Conservation (phyloP, 2,329 filamentous ascomycete genomes). For the Juglanconis oblonga region DNA sequence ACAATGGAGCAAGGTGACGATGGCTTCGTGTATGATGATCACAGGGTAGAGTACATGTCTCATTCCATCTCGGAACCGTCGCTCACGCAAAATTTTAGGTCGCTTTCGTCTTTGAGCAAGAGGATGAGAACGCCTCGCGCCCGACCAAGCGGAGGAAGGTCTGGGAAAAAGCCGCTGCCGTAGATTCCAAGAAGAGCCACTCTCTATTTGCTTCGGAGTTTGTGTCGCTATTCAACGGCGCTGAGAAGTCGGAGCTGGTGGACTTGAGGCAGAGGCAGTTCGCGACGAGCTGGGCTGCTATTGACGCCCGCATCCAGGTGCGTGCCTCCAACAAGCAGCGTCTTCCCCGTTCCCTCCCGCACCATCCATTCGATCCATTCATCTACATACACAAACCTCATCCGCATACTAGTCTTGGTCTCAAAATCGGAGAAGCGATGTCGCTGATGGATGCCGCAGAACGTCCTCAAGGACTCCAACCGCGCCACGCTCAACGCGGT, state of each 20-base stretch:
- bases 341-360: background rate
- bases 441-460: conserved; percentile 30
- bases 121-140: conserved; percentile 36
- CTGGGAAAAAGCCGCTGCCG: conserved; percentile 33
- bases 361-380: background rate
- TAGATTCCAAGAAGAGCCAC: conserved; percentile 15
- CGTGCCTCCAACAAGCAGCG: background rate
- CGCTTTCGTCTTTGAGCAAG: conserved; percentile 60
- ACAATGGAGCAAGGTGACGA: conserved; percentile 9
- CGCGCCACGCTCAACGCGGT: conserved; percentile 58
- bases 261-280: conserved; percentile 58
- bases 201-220: conserved; percentile 34
- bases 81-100: conserved; percentile 39
- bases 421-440: no score
- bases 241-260: conserved; percentile 48
- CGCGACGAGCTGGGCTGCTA: conserved; percentile 59
- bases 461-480: conserved; percentile 59
- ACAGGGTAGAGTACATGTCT: conserved; percentile 33
- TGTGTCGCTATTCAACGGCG: conserved; percentile 51
- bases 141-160: conserved; percentile 58
- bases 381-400: background rate
- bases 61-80: background rate
- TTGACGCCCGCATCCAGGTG: conserved; percentile 63
- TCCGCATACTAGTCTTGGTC: no score
- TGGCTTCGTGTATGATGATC: conserved; percentile 39